Evolutionary conservation across 1,284 basidiomycete genomes (phyloP).

Genomic region (Cutaneotrichosporon sp.): DNA sequence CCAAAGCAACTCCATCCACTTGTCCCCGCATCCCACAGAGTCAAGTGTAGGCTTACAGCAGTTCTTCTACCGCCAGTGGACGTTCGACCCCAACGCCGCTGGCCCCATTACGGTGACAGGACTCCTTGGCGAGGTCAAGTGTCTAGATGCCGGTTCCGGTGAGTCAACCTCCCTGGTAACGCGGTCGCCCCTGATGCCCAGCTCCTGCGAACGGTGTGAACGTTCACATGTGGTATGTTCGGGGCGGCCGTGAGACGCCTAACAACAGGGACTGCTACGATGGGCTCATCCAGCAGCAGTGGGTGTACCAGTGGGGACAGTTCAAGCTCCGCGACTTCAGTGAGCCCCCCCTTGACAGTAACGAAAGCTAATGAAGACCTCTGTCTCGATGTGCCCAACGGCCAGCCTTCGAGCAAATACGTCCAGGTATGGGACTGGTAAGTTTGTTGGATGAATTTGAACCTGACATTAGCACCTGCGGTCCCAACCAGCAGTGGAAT

Average conservation of each 20-base stretch:
- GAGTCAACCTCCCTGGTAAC: background rate
- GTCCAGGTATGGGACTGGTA: slow-evolving; percentile 3
- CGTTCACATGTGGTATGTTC: background rate
- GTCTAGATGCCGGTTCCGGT: background rate
- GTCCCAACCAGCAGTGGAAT: background rate
- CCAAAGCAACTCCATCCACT: too few species aligned
- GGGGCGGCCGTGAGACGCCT: background rate
- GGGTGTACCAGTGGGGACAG: background rate
- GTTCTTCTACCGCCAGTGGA: background rate
- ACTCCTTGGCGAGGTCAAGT: background rate
- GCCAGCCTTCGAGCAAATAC: background rate
- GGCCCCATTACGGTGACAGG: background rate
- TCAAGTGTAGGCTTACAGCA: background rate
- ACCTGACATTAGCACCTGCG: background rate
- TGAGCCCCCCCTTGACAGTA: background rate
- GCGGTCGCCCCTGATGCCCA: background rate
- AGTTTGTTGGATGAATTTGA: background rate
- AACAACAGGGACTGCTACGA: background rate
- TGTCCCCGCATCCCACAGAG: background rate
- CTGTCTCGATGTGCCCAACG: background rate
- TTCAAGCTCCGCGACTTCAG: background rate
- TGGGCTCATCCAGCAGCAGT: background rate
- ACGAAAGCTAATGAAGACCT: background rate
- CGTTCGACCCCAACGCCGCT: background rate
- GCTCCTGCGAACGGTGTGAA: background rate